Evolutionary conservation across 2,329 filamentous ascomycete species (phyloP), one percentile per base, ranked within the genome.

Genomic region (Monascus ruber): DNA sequence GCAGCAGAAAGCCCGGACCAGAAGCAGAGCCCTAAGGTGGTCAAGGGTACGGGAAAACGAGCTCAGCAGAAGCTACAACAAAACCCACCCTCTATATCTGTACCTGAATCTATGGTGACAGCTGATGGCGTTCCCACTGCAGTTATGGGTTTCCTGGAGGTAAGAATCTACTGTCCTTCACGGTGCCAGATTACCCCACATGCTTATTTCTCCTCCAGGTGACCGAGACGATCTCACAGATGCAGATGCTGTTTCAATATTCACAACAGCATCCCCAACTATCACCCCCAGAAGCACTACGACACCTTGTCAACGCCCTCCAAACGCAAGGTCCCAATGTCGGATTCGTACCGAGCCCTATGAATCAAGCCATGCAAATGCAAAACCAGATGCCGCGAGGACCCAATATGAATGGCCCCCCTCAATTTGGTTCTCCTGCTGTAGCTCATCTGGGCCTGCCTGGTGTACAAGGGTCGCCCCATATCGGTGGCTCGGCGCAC

Each of bases 171-270:
- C 34, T 35, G 31, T 17, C 33, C 34, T 9, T 42, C 31, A 31
- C 38, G n/a, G 6, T 17, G 24, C 7, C 11, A 5, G 26, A 11
- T 35, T n/a, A 40, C 17, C 26, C 31, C 6, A 24, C 35, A 27
- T 5, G 8, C 29, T 29, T 32, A 24, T 28, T 33, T 17, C 31
- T 32, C 32, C 6, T 7, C 5, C 49, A 81, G 77, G 70, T 80
- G 44, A 74, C 73, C 42, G 79, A 82, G 58, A 79, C 76, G 26
- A 73, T 81, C 55, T 77, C 74, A 39, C 68, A 73, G 47, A 81
- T 82, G 78, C 71, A 71, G 41, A 67, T 71, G 42, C 58, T 81
- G 28, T 77, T 80, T 62, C 65, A 68, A 36, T 75, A 71, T 47
- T 73, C 73, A 24, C 68, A 74, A 41, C 64, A 70, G 36, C 66